These are phyloP conservation scores for Extremus antarcticus DNA, from an alignment of 495 filamentous ascomycete genomes.

Conservation along the genomic window DNA sequence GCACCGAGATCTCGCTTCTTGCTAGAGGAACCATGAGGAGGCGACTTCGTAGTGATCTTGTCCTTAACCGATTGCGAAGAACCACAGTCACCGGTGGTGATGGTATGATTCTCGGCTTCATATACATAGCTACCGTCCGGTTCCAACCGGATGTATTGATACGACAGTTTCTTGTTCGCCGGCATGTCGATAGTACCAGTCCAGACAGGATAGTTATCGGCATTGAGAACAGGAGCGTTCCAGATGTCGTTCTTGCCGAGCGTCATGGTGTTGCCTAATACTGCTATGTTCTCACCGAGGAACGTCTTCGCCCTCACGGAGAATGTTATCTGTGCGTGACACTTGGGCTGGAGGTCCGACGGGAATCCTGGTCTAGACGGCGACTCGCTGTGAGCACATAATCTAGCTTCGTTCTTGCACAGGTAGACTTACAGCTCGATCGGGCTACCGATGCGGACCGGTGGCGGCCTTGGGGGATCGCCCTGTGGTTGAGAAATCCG, in stretches of 20 bases:
- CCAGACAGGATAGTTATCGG: constrained; percentile 19
- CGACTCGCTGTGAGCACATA: neutral
- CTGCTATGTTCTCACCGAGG: constrained; percentile 16
- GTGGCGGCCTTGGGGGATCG: constrained; percentile 55
- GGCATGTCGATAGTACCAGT: constrained; percentile 16
- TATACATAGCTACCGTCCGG: constrained; percentile 14
- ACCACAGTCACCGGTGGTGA: constrained; percentile 15
- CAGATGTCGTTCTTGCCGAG: constrained; percentile 8
- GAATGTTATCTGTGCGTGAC: constrained; percentile 12
- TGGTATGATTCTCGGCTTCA: constrained; percentile 17
- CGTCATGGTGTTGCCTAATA: constrained; percentile 10
- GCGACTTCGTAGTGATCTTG: constrained; percentile 17
- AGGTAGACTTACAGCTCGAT: constrained; percentile 20
- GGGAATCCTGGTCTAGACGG: constrained; percentile 56
- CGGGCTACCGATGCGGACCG: constrained; percentile 47
- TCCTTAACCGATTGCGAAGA: constrained; percentile 1
- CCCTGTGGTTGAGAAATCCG: no score
- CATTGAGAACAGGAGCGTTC: constrained; percentile 6
- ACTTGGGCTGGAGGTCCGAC: constrained; percentile 53
- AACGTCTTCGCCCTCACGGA: constrained; percentile 16
- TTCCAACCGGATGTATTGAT: constrained; percentile 13
- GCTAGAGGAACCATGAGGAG: neutral
- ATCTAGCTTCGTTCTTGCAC: neutral
- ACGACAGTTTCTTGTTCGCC: constrained; percentile 10
- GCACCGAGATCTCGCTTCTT: neutral